Percentiles rank a stretch among this genome's conserved stretches.
Conservation (phyloP, 441 rosid genomes). For the Bocquillonia castaneifolia region DNA sequence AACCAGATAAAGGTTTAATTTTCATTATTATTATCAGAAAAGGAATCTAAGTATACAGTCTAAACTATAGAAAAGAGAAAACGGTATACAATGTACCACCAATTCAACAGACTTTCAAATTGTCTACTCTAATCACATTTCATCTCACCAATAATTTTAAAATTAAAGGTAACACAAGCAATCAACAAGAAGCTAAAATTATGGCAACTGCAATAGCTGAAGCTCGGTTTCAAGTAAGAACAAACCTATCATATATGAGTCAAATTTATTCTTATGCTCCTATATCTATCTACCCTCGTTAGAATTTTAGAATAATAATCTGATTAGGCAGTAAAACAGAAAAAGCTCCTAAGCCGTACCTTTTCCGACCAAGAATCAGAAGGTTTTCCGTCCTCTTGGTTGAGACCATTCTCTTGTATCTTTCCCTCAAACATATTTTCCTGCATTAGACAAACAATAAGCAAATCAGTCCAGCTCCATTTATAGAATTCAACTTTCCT, state of each 20-base stretch:
- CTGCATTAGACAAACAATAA: too few species aligned
- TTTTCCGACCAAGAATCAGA: conserved; percentile 24
- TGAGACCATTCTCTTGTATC: too few species aligned
- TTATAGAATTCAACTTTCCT: too few species aligned
- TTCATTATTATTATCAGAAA: not conserved
- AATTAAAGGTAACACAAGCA: not conserved
- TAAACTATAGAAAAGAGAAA: not conserved
- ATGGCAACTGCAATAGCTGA: not conserved
- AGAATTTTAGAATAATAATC: not conserved
- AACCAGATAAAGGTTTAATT: not conserved
- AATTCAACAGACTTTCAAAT: not conserved
- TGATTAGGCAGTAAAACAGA: not conserved
- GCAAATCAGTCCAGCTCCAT: too few species aligned
- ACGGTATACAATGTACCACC: not conserved
- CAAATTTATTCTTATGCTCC: not conserved
- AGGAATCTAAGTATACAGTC: not conserved
- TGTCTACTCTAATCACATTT: not conserved
- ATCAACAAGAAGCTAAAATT: not conserved
- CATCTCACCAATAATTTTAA: too few species aligned
- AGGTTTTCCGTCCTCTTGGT: conserved; percentile 24
- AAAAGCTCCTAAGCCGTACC: conserved; percentile 26
- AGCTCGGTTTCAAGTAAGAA: not conserved
- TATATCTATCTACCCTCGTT: not conserved
- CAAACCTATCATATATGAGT: not conserved
- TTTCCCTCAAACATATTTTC: too few species aligned